Evolutionary conservation across 148 eudicot genomes (phyloP), one percentile per base, ranked within the genome.

Genomic region (Persicaria tinctoria): DNA sequence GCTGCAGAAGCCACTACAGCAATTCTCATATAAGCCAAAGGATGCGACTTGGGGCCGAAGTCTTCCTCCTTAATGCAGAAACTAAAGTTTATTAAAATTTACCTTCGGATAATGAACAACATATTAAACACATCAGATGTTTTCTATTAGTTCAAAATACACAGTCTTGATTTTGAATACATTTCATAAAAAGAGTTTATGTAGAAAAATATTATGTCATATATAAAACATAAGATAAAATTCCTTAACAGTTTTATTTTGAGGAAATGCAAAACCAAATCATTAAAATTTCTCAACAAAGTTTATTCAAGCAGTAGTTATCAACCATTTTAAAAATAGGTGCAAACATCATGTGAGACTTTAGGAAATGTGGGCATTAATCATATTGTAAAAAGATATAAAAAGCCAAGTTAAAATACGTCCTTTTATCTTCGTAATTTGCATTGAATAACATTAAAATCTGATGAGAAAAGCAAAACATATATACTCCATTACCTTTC

Each of bases 401-500:
- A 32, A n/a, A 57, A 18, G 17, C 63, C 12, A 18, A 57, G 63
- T 6, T 1, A 17, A 18, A 57, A 6, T 17, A 56, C 17, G 20
- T 8, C 3, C 27, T 57, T 18, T 20, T 57, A 18, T 18, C n/a
- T 56, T n/a, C n/a, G 32, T 17, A 56, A 57, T 6, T 57, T 18
- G 10, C 63, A 18, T 23, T 7, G 18, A 57, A 17, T 18, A 57
- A 18, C 63, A 32, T 17, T 7, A 23, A 57, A 57, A 57, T 5
- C 8, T 57, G 63, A 57, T 57, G 23, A 48, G 71, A 32, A 44
- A 77, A 72, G 49, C 51, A 54, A 20, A 44, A n/a, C 3, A 70
- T 76, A 63, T 13, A 48, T n/a, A n/a, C n/a, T n/a, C n/a, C n/a
- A n/a, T 75, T 82, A 92, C 99, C 89, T 87, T 96, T 92, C 99